Conservation (phyloP, 2,329 filamentous ascomycete species). For the Aspergillus nomiae region DNA sequence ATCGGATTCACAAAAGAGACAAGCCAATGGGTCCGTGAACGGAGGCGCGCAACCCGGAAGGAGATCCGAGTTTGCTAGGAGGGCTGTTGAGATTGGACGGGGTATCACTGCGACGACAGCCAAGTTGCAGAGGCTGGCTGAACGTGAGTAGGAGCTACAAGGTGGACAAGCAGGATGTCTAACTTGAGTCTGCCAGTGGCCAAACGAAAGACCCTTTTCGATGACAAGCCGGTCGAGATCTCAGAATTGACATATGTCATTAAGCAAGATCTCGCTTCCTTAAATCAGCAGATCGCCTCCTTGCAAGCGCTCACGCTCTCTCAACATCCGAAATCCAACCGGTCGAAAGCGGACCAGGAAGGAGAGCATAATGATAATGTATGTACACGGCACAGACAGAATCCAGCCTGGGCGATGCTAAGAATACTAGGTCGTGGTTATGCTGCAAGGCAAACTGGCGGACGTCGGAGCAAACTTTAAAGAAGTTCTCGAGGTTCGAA, state of each 20-base stretch:
- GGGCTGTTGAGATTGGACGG: slow-evolving; percentile 86
- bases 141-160: slow-evolving; percentile 56
- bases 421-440: slow-evolving; percentile 65
- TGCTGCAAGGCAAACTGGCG: slow-evolving; percentile 87
- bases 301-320: slow-evolving; percentile 77
- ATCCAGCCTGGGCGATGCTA: slow-evolving; percentile 14
- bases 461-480: slow-evolving; percentile 96
- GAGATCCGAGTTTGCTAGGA: slow-evolving; percentile 88
- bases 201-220: slow-evolving; percentile 95
- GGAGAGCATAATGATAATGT: slow-evolving; percentile 97
- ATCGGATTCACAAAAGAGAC: slow-evolving; percentile 64
- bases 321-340: slow-evolving; percentile 66
- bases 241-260: slow-evolving; percentile 96
- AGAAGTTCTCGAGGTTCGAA: slow-evolving; percentile 91
- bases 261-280: slow-evolving; percentile 86
- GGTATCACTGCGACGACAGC: slow-evolving; percentile 91
- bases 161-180: slow-evolving; percentile 1
- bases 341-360: slow-evolving; percentile 66
- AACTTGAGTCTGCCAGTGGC: slow-evolving; percentile 61
- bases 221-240: slow-evolving; percentile 94
- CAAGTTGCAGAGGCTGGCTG: slow-evolving; percentile 89
- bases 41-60: slow-evolving; percentile 49
- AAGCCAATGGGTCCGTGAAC: slow-evolving; percentile 62
- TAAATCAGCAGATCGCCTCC: slow-evolving; percentile 83
- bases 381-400: slow-evolving; percentile 21